Conservation (phyloP, 768 basidiomycete genomes). For the Clavulina sp. region DNA sequence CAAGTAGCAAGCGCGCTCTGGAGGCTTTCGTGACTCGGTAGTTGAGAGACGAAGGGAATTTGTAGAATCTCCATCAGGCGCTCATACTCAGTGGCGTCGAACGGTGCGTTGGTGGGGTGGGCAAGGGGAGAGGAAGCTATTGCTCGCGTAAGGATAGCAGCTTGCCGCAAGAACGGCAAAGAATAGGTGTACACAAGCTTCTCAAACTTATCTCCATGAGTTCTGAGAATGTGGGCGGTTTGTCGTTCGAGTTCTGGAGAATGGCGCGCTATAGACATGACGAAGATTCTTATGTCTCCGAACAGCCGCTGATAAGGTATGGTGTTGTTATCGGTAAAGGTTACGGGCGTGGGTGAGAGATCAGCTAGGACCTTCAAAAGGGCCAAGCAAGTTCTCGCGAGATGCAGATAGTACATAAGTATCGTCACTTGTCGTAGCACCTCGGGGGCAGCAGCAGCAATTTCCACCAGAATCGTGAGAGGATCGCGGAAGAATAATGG, state of each 20-base stretch:
- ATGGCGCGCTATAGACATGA: constrained; percentile 79
- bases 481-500: constrained; percentile 83
- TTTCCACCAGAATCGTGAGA: constrained; percentile 75
- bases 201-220: constrained; percentile 72
- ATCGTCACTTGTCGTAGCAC: constrained; percentile 79
- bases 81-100: constrained; percentile 40
- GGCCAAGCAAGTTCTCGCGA: constrained; percentile 73
- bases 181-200: constrained; percentile 77
- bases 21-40: constrained; percentile 71
- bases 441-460: constrained; percentile 77
- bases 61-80: constrained; percentile 58
- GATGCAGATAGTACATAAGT: constrained; percentile 75
- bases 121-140: constrained; percentile 48
- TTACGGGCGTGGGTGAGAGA: neutral
- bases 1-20: constrained; percentile 79
- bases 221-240: constrained; percentile 58
- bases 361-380: constrained; percentile 57
- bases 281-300: constrained; percentile 73
- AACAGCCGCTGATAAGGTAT: constrained; percentile 67
- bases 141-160: constrained; percentile 67
- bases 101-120: constrained; percentile 21
- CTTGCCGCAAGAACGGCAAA: constrained; percentile 78
- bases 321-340: constrained; percentile 17
- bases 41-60: constrained; percentile 62
- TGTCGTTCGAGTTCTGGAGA: constrained; percentile 77